Evolutionary conservation across 345 rosid genomes (phyloP), one percentile per base, ranked within the genome.

Genomic region (Cardamine resedifolia): DNA sequence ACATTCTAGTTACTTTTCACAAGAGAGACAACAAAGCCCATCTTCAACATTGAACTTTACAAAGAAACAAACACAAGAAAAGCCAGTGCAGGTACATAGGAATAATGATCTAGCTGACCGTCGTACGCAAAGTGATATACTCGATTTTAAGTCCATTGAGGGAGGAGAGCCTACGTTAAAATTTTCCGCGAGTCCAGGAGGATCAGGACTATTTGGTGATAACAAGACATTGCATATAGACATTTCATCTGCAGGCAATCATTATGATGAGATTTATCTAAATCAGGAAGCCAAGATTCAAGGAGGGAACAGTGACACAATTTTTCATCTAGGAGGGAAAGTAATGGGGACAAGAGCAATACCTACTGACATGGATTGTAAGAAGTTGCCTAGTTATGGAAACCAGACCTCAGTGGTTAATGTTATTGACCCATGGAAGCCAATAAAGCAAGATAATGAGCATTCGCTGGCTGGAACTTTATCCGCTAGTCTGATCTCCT

Each of bases 11-110:
- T 81, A 72, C 80, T 69, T 81, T 70, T 88, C 88, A 58, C 83
- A 77, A 51, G 92, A 84, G 75, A 86, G 83, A 66, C 49, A 78
- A 66, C 49, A 78, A 64, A 85, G 84, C 63, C 83, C 83, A 3
- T 84, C 74, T 55, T 81, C 88, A 9, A 80, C 85, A 30, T 80
- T 83, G 73, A 80, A 66, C 77, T 80, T 80, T 36, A 65, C 83
- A 45, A 80, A 74, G 74, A 66, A 72, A 47, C 80, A 43, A 51
- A 16, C 77, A 43, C 68, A 83, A 55, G 89, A 81, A 26, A 79
- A 66, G 74, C 58, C 82, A 72, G 51, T 38, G 45, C 85, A 77
- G 45, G 63, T 67, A 50, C 73, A 75, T 62, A 80, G 69, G 47
- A 77, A 74, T 55, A 47, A 27, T 18, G 65, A 74, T 79, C 21